Evolutionary conservation across 2,329 filamentous ascomycete species (phyloP), one percentile per base, ranked within the genome.

Genomic region (Colletotrichum endophyticum): DNA sequence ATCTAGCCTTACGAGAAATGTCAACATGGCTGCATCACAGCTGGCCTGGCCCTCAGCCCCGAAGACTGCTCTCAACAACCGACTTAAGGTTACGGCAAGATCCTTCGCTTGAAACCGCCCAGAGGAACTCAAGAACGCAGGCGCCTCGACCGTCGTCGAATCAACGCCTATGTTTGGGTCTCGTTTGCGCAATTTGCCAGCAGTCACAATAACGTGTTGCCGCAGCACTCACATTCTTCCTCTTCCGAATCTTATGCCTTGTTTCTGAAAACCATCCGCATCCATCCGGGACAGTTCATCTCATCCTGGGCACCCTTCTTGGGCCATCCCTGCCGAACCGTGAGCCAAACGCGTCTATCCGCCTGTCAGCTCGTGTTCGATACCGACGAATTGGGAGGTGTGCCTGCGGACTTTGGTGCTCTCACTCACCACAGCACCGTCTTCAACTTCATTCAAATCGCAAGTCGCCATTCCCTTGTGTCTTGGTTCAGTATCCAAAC

Each of bases 111-210:
- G 73, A 73, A 64, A 73, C 70, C 49, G 28, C 62, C 34, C 28
- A 36, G 12, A 66, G 30, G 6, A 75, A 73, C 39, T 73, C 70
- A 68, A 68, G 70, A 69, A 73, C 63, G 70, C 32, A 68, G 16
- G 27, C 68, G 64, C 57, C 63, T 75, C 30, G 62, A 53, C 53
- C 73, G 36, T 66, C 44, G 25, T 66, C 57, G 25, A 36, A 34
- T 73, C 64, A 59, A 27, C 70, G 49, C 22, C 32, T 44, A 15
- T 22, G 44, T 57, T 22, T 32, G 30, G 9, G 25, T 56, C 32
- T 59, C 25, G 8, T 28, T 27, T 30, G 66, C 39, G 15, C 27
- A 12, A 19, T 49, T 22, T 34, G 16, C 34, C 70, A 57, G 28
- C 30, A 25, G 16, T 22, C 16, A 6, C 44, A 64, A 27, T 15